Evolutionary conservation across 139 green algal genomes (phyloP).

Genomic region (Coelastrella sp.): DNA sequence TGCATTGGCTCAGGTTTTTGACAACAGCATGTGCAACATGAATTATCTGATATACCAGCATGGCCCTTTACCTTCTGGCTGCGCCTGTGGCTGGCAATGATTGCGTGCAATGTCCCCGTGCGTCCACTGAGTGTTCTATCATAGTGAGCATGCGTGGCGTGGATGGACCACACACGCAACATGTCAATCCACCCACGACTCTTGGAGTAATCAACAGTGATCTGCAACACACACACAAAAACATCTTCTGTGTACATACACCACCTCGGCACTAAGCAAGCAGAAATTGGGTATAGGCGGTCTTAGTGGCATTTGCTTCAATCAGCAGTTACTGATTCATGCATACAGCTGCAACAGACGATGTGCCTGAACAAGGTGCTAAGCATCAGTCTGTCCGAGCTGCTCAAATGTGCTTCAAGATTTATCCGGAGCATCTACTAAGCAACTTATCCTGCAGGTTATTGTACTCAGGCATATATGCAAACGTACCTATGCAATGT

Average conservation of each 20-base stretch:
- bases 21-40: neutral
- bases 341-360: no score
- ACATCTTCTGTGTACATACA: neutral
- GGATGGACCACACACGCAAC: slow-evolving; percentile 70
- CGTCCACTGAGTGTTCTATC: slow-evolving; percentile 20
- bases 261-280: neutral
- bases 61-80: slow-evolving; percentile 38
- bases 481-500: no score
- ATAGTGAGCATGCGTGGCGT: slow-evolving; percentile 62
- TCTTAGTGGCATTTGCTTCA: no score
- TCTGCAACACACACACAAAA: neutral
- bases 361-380: no score
- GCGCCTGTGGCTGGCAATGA: slow-evolving; percentile 59
- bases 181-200: slow-evolving; percentile 60
- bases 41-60: neutral
- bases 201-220: slow-evolving; percentile 58
- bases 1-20: no score
- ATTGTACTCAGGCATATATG: no score
- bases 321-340: no score
- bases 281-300: neutral
- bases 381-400: no score
- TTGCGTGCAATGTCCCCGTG: slow-evolving; percentile 46
- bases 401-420: no score
- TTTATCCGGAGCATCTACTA: no score
- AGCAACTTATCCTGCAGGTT: no score